These are phyloP conservation scores for Mortierella sp. DNA, from an alignment of 371 early-diverging fungal genomes.

Conservation along the genomic window DNA sequence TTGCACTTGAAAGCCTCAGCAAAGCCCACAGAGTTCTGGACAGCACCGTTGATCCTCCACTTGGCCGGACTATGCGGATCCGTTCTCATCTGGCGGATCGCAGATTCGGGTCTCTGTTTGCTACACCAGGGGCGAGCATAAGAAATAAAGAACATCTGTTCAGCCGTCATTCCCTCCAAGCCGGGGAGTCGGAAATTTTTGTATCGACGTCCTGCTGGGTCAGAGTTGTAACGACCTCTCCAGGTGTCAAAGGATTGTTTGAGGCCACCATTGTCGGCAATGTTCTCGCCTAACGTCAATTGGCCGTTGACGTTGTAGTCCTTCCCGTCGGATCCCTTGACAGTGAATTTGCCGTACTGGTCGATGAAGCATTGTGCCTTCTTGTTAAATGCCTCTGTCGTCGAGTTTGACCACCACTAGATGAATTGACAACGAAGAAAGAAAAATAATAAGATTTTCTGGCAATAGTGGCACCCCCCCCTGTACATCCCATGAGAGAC, in stretches of 20 bases:
- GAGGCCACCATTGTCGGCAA: conserved; percentile 86
- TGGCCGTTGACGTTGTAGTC: conserved; percentile 65
- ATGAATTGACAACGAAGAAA: neutral
- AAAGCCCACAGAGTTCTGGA: conserved; percentile 75
- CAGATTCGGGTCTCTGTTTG: conserved; percentile 58
- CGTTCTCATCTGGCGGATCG: conserved; percentile 57
- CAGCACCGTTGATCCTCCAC: conserved; percentile 73
- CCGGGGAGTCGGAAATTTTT: conserved; percentile 20
- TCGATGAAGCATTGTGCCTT: conserved; percentile 71
- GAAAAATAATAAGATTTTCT: neutral
- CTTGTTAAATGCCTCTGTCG: conserved; percentile 63
- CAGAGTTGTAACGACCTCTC: conserved; percentile 41
- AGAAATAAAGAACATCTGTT: conserved; percentile 69
- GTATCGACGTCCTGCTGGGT: neutral
- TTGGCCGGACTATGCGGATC: conserved; percentile 69
- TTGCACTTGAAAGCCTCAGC: conserved; percentile 74
- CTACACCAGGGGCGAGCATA: conserved; percentile 70
- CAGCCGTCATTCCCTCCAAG: conserved; percentile 46
- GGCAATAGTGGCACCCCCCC: neutral
- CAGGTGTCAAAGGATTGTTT: conserved; percentile 61
- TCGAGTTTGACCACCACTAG: conserved; percentile 77
- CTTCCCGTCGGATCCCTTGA: conserved; percentile 37
- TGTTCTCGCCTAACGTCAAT: conserved; percentile 77
- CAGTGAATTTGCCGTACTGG: conserved; percentile 69
- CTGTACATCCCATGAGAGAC: neutral